These are phyloP conservation scores for Pterulicium gracile DNA, from an alignment of 1,284 basidiomycete species.

Conservation along the genomic window DNA sequence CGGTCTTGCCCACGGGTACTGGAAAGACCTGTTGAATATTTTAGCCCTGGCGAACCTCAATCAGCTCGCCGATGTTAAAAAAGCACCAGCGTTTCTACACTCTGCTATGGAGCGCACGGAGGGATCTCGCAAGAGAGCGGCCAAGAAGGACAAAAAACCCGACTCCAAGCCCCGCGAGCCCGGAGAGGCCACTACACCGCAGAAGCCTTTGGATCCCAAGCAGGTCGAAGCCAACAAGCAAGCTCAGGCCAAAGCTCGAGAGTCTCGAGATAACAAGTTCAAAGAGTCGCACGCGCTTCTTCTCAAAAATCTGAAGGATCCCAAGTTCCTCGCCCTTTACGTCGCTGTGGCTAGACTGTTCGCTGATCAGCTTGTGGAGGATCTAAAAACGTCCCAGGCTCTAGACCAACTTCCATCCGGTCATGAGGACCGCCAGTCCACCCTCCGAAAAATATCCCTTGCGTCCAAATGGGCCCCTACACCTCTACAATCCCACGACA, in stretches of 20 bases:
- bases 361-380: conserved; percentile 35
- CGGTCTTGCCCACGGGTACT: conserved; percentile 43
- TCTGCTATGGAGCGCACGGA: conserved; percentile 7
- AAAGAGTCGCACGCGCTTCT: conserved; percentile 25
- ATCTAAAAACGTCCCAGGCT: conserved; percentile 28
- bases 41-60: conserved; percentile 40
- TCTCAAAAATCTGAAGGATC: conserved; percentile 30
- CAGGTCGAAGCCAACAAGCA: conserved; percentile 5
- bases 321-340: conserved; percentile 49
- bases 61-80: conserved; percentile 23
- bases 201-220: neutral
- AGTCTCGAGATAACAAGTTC: conserved; percentile 17
- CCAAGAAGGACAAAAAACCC: too few relatives aligned
- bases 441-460: conserved; percentile 37
- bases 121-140: neutral
- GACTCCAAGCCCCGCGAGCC: neutral
- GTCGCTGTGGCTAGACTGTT: conserved; percentile 53
- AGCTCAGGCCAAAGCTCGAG: conserved; percentile 10
- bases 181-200: neutral
- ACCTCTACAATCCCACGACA: conserved; percentile 46
- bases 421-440: conserved; percentile 20
- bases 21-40: conserved; percentile 60
- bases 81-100: conserved; percentile 22
- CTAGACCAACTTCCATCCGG: conserved; percentile 19
- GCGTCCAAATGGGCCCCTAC: conserved; percentile 65